A percentile compares a stretch with the other conserved stretches of the same genome.
Conservation (phyloP, 1,284 basidiomycete species). For the Boletus semigastroideus region DNA sequence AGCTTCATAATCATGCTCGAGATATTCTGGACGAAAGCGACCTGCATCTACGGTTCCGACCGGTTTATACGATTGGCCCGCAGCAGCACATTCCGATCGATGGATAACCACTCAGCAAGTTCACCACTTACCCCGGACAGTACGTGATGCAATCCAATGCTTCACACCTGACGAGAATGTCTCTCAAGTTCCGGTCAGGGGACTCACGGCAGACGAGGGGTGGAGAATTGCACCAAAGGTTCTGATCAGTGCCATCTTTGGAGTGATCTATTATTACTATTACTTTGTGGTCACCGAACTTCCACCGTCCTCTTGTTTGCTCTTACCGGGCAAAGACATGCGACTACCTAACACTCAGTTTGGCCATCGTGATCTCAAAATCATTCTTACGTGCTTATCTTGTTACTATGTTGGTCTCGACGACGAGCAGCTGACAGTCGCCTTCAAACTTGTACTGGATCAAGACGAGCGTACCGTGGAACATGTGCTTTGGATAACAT, state of each 20-base stretch:
- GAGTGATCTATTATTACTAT: background rate
- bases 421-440: background rate
- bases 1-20: background rate
- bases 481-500: background rate
- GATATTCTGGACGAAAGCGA: conserved; percentile 3
- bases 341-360: background rate
- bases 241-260: background rate
- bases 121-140: background rate
- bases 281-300: background rate
- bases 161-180: background rate
- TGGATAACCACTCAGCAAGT: conserved; percentile 1
- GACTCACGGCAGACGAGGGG: background rate
- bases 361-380: background rate
- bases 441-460: background rate
- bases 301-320: background rate
- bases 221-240: background rate
- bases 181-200: background rate
- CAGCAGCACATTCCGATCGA: background rate
- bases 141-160: background rate
- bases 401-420: background rate
- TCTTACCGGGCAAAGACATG: background rate
- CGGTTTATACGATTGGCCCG: background rate
- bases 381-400: background rate
- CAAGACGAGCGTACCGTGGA: background rate
- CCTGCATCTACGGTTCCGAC: background rate